Evolutionary conservation across 352 stramenopile genomes (phyloP).

Genomic region (Phytophthora nicotianae): DNA sequence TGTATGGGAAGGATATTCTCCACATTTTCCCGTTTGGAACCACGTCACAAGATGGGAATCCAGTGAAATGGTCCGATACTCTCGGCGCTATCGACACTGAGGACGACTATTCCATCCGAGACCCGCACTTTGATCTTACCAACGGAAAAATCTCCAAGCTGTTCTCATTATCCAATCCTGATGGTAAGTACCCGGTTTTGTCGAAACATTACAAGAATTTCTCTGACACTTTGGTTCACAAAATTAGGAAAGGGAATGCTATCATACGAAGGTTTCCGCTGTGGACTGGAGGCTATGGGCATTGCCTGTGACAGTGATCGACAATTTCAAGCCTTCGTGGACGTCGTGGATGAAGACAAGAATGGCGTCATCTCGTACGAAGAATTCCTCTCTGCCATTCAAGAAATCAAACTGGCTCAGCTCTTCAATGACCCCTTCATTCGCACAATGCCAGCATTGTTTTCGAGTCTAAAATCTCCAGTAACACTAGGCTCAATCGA

Average conservation of each 20-base stretch:
- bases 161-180: slow-evolving; percentile 62
- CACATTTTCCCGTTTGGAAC: slow-evolving; percentile 51
- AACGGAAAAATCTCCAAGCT: slow-evolving; percentile 43
- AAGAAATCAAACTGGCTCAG: slow-evolving; percentile 88
- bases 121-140: slow-evolving; percentile 36
- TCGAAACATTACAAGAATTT: neutral
- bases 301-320: slow-evolving; percentile 66
- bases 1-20: slow-evolving; percentile 69
- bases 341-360: slow-evolving; percentile 77
- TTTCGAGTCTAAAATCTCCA: slow-evolving; percentile 10
- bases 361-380: slow-evolving; percentile 82
- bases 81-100: slow-evolving; percentile 19
- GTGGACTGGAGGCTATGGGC: slow-evolving; percentile 71
- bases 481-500: slow-evolving; percentile 63
- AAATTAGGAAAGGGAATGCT: slow-evolving; percentile 54
- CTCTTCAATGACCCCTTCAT: slow-evolving; percentile 75
- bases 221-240: no score
- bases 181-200: slow-evolving; percentile 38
- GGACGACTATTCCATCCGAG: slow-evolving; percentile 33
- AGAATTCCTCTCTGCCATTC: slow-evolving; percentile 82
- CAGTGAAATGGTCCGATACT: slow-evolving; percentile 32
- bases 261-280: slow-evolving; percentile 69
- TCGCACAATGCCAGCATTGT: slow-evolving; percentile 34
- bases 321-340: slow-evolving; percentile 70
- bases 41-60: slow-evolving; percentile 53